phyloP scores from a whole-genome alignment of 2,329 filamentous ascomycete genomes.

The Diaporthe citriasiana region DNA sequence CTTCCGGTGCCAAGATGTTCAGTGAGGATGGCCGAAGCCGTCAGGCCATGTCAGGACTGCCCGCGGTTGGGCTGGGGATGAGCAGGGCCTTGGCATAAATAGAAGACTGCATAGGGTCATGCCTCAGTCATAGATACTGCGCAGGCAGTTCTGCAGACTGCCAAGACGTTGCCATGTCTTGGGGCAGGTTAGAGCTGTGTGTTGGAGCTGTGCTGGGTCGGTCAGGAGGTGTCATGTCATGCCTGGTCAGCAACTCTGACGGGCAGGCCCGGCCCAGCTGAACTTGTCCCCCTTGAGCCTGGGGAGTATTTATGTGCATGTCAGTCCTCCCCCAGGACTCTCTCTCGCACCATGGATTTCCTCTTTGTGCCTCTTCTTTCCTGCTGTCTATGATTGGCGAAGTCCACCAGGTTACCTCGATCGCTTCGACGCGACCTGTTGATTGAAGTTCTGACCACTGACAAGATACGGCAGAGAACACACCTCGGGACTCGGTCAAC shows the following conservation, averaged over 20 bases:
- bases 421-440: no score
- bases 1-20: neutral
- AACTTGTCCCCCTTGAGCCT: neutral
- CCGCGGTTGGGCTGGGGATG: neutral
- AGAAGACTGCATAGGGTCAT: neutral
- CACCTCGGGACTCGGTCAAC: neutral
- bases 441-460: neutral
- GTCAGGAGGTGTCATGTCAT: constrained; percentile 8
- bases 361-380: no score
- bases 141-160: neutral
- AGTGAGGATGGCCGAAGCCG: neutral
- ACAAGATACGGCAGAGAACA: neutral
- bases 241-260: neutral
- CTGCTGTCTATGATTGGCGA: neutral
- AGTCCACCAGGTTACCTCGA: neutral
- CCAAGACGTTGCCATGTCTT: no score
- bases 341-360: no score
- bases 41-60: constrained; percentile 9
- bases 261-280: neutral
- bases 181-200: neutral
- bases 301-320: neutral
- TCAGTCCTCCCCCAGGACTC: neutral
- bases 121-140: neutral
- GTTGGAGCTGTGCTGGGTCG: neutral
- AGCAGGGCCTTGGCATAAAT: neutral